A percentile compares a stretch with the other conserved stretches of the same genome.
These are phyloP conservation scores for Colletotrichum orchidophilum DNA, from an alignment of 2,329 filamentous ascomycete genomes.

Conservation along the genomic window DNA sequence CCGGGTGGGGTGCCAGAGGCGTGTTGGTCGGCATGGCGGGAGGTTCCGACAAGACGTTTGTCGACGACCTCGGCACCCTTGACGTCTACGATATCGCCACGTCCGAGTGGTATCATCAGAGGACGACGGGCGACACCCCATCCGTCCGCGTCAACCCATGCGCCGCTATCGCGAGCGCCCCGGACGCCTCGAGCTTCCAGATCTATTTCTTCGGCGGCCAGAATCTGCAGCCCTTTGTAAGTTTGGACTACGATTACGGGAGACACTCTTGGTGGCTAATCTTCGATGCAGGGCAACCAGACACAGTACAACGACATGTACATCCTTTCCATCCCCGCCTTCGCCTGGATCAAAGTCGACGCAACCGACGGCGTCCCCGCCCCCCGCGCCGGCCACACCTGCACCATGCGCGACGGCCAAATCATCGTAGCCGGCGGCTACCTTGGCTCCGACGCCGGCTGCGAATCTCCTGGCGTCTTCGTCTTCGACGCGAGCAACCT, in stretches of 20 bases:
- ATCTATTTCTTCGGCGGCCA: constrained; percentile 84
- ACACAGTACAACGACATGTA: constrained; percentile 76
- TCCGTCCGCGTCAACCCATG: constrained; percentile 77
- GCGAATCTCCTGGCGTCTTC: constrained; percentile 76
- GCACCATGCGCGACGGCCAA: constrained; percentile 75
- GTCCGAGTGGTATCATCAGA: constrained; percentile 78
- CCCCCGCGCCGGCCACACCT: constrained; percentile 73
- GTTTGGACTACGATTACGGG: constrained; percentile 25
- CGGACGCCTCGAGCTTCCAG: constrained; percentile 79
- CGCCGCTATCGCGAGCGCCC: constrained; percentile 73
- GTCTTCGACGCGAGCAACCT: constrained; percentile 76
- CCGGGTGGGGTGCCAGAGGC: constrained; percentile 76
- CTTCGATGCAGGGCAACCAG: constrained; percentile 50
- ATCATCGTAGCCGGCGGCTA: constrained; percentile 78
- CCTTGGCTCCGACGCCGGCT: constrained; percentile 66
- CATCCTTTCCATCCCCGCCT: constrained; percentile 77
- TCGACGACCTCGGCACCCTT: constrained; percentile 61
- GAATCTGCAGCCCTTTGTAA: constrained; percentile 70
- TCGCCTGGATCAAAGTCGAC: constrained; percentile 75
- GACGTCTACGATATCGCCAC: constrained; percentile 82
- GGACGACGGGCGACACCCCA: constrained; percentile 70
- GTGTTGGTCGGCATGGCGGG: constrained; percentile 78
- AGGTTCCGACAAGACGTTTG: constrained; percentile 74
- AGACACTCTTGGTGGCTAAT: not conserved
- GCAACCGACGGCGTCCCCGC: constrained; percentile 63